These are phyloP conservation scores for Berberis vulgaris DNA, from an alignment of 164 flowering plant genomes.

Conservation along the genomic window DNA sequence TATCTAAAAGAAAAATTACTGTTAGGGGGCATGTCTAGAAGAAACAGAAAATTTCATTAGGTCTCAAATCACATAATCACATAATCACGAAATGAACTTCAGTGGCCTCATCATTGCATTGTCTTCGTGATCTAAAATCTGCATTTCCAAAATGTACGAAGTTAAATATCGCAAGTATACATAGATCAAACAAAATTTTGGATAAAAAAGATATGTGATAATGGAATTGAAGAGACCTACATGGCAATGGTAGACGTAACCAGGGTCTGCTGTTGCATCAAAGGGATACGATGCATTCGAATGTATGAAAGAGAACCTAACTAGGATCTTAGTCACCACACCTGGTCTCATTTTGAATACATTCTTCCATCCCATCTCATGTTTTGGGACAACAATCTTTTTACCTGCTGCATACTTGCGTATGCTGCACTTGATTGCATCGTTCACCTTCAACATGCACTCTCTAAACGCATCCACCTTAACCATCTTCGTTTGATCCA, in stretches of 20 bases:
- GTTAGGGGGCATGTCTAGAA: too few species aligned
- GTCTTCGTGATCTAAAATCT: slow-evolving; percentile 33
- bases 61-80: too few species aligned
- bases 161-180: background rate
- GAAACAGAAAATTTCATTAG: too few species aligned
- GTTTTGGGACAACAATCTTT: slow-evolving; percentile 29
- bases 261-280: slow-evolving; percentile 70
- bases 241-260: slow-evolving; percentile 91
- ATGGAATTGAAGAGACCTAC: slow-evolving; percentile 31
- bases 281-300: slow-evolving; percentile 58
- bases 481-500: slow-evolving; percentile 53
- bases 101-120: slow-evolving; percentile 29
- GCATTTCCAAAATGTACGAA: background rate
- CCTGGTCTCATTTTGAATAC: slow-evolving; percentile 86
- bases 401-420: slow-evolving; percentile 43
- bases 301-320: slow-evolving; percentile 54
- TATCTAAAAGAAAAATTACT: too few species aligned
- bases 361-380: slow-evolving; percentile 88
- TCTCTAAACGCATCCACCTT: slow-evolving; percentile 25
- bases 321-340: slow-evolving; percentile 49
- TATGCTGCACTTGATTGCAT: slow-evolving; percentile 52
- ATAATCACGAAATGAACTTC: slow-evolving; percentile 13
- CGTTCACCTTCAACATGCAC: slow-evolving; percentile 62
- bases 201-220: background rate
- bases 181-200: background rate